Evolutionary conservation across 331 rosid species (phyloP).

Genomic region (Rhamnella rubrinervis): DNA sequence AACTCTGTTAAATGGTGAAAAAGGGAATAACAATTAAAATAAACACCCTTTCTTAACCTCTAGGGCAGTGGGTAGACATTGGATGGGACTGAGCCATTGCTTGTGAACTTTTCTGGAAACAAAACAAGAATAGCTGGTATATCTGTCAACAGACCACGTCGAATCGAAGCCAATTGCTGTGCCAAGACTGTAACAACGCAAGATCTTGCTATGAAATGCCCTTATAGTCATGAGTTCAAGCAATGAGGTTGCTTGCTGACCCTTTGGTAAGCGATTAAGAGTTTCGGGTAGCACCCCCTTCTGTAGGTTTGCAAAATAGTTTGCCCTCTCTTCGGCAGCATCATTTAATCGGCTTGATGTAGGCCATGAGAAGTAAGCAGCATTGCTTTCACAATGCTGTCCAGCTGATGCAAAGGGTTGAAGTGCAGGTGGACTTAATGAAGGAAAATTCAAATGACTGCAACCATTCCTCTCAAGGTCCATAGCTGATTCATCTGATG

Average conservation of each 20-base stretch:
- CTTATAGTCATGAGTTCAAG: slow-evolving; percentile 97
- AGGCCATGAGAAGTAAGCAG: slow-evolving; percentile 99
- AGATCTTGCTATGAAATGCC: slow-evolving; percentile 98
- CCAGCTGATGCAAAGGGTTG: slow-evolving; percentile 97
- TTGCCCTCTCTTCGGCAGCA: slow-evolving; percentile 93
- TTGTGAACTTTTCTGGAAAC: slow-evolving; percentile 99
- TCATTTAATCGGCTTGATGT: slow-evolving; percentile 78
- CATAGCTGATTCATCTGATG: slow-evolving; percentile 92
- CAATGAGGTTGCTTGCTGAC: slow-evolving; percentile 93
- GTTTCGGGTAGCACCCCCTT: slow-evolving; percentile 87
- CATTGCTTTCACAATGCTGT: slow-evolving; percentile 89
- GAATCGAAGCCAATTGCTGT: slow-evolving; percentile 97
- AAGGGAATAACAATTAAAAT: neutral
- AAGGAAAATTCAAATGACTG: slow-evolving; percentile 87
- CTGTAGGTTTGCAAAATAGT: slow-evolving; percentile 86
- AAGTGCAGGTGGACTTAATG: slow-evolving; percentile 77
- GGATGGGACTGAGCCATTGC: slow-evolving; percentile 98
- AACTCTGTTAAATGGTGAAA: neutral
- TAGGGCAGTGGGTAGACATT: slow-evolving; percentile 92
- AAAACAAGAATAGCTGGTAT: slow-evolving; percentile 96
- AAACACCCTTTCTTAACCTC: slow-evolving; percentile 54
- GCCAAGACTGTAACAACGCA: slow-evolving; percentile 97
- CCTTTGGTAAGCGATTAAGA: slow-evolving; percentile 83
- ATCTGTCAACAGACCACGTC: slow-evolving; percentile 78
- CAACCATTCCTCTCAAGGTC: slow-evolving; percentile 91